Evolutionary conservation across 257 asterid genomes (phyloP).

Genomic region (Leonotis leonurus): DNA sequence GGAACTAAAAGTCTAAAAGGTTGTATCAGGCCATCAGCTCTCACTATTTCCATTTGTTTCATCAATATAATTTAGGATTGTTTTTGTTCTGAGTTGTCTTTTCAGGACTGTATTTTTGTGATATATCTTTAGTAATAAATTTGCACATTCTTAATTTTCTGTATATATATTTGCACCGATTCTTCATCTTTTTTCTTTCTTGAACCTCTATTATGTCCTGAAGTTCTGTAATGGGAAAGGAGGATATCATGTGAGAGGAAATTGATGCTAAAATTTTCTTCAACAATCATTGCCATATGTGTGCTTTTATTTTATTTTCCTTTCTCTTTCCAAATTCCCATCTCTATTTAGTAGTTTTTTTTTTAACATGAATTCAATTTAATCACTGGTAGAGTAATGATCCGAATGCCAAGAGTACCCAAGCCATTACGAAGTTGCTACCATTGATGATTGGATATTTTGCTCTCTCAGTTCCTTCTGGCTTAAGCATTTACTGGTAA

Average conservation of each 20-base stretch:
- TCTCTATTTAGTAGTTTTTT: not conserved
- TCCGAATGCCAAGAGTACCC: conserved; percentile 80
- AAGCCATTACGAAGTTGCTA: conserved; percentile 75
- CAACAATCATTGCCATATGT: not conserved
- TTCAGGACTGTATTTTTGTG: not conserved
- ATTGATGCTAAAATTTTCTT: not conserved
- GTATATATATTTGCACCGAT: not conserved
- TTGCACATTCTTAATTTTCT: not conserved
- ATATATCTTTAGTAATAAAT: not conserved
- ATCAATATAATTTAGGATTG: not conserved
- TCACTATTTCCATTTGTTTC: not conserved
- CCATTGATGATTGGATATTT: conserved; percentile 95
- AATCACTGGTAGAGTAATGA: conserved; percentile 64
- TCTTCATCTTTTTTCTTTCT: not conserved
- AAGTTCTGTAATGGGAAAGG: not conserved
- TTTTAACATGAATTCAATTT: not conserved
- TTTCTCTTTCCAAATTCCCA: not conserved
- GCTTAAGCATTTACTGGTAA: conserved; percentile 96
- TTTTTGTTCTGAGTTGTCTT: not conserved
- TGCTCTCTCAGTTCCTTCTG: conserved; percentile 94
- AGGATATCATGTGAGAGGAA: not conserved
- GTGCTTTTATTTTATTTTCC: not conserved
- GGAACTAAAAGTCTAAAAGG: not conserved
- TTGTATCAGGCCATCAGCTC: conserved; percentile 3
- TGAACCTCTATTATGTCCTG: conserved; percentile 5